These are phyloP conservation scores for Acidiella bohemica DNA, from an alignment of 495 filamentous ascomycete species.

Conservation along the genomic window DNA sequence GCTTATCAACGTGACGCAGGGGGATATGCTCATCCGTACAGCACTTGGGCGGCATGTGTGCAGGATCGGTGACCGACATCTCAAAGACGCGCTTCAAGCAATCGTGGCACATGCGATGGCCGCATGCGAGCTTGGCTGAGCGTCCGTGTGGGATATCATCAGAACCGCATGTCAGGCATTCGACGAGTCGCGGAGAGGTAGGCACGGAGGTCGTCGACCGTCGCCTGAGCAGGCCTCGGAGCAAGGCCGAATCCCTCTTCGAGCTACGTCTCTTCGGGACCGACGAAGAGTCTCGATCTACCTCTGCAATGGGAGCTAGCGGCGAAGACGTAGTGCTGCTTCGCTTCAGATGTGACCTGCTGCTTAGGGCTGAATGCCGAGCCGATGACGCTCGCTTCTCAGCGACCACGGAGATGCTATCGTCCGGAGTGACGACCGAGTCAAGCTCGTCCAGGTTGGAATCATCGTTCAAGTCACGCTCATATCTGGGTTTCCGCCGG, in stretches of 20 bases:
- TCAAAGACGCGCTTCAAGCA: constrained; percentile 62
- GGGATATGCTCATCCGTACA: constrained; percentile 61
- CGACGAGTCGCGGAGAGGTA: constrained; percentile 25
- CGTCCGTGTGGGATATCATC: constrained; percentile 45
- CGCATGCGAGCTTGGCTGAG: constrained; percentile 56
- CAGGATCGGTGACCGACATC: constrained; percentile 57
- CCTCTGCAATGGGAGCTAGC: constrained; percentile 4
- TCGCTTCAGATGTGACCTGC: constrained; percentile 2
- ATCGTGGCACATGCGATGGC: constrained; percentile 61
- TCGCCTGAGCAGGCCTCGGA: constrained; percentile 6
- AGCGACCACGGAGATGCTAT: constrained; percentile 12
- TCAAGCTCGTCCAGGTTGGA: too few species aligned
- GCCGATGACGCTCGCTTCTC: constrained; percentile 1
- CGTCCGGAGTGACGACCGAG: constrained; percentile 10
- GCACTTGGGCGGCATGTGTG: constrained; percentile 68
- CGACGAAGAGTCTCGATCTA: not conserved
- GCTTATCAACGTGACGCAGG: constrained; percentile 54
- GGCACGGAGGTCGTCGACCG: constrained; percentile 10
- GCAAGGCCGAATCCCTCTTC: constrained; percentile 8
- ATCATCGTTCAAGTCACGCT: too few species aligned
- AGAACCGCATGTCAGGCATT: constrained; percentile 56
- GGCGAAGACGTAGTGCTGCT: constrained; percentile 3
- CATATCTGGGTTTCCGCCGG: too few species aligned
- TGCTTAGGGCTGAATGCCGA: not conserved
- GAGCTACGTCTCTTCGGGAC: not conserved